Evolutionary conservation across 495 filamentous ascomycete species (phyloP).

Genomic region (Aspergillus asperescens): DNA sequence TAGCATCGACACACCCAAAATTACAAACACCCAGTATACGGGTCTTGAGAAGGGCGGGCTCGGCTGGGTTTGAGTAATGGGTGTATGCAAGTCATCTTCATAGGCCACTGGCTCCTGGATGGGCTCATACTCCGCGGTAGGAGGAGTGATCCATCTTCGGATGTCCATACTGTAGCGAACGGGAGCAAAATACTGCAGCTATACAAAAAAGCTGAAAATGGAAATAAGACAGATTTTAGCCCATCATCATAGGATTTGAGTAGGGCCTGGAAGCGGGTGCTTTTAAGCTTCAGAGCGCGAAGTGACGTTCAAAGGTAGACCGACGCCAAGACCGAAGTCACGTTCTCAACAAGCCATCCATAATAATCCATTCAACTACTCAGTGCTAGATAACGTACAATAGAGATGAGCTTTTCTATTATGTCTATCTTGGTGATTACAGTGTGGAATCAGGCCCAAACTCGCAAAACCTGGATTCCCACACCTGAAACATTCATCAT

Average conservation of each 20-base stretch:
- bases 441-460: background rate
- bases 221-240: background rate
- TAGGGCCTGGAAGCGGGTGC: background rate
- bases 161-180: slow-evolving; percentile 37
- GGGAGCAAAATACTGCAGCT: background rate
- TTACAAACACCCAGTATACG: slow-evolving; percentile 77
- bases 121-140: slow-evolving; percentile 51
- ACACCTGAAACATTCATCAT: slow-evolving; percentile 5
- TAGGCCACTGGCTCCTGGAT: slow-evolving; percentile 41
- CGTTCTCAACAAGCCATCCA: background rate
- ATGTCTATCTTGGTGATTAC: slow-evolving; percentile 14
- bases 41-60: slow-evolving; percentile 60
- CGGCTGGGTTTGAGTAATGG: slow-evolving; percentile 3
- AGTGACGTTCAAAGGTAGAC: background rate
- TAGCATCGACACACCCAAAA: slow-evolving; percentile 90
- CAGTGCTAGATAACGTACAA: background rate
- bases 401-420: slow-evolving; percentile 14
- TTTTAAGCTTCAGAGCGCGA: background rate
- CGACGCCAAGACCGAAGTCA: slow-evolving; percentile 3
- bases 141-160: slow-evolving; percentile 43
- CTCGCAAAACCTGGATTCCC: background rate
- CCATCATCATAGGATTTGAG: slow-evolving; percentile 7
- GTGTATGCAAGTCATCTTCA: slow-evolving; percentile 22
- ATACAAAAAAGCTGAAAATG: background rate
- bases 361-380: no score